Conservation (phyloP, 2,329 filamentous ascomycete genomes). For the Fusarium torreyae region DNA sequence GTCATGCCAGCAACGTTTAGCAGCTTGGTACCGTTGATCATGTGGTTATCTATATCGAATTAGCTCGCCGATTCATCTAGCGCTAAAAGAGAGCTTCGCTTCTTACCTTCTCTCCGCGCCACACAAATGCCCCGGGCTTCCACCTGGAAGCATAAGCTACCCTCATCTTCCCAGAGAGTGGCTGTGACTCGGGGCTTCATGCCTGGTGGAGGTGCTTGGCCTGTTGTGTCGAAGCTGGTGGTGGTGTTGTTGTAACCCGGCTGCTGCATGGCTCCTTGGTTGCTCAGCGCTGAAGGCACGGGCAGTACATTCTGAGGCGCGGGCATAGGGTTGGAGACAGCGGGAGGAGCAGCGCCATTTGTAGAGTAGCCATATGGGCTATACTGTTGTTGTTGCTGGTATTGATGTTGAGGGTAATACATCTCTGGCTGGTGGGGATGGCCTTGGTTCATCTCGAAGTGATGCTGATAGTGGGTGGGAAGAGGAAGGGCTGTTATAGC, state of each 20-base stretch:
- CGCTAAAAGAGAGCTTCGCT: background rate
- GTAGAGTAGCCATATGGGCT: slow-evolving; percentile 79
- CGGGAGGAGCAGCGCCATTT: slow-evolving; percentile 77
- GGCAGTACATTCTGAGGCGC: slow-evolving; percentile 74
- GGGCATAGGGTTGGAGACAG: slow-evolving; percentile 79
- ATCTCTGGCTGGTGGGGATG: slow-evolving; percentile 63
- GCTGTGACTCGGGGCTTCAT: slow-evolving; percentile 98
- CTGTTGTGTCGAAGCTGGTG: slow-evolving; percentile 86
- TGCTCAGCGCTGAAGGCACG: slow-evolving; percentile 70
- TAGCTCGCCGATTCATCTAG: slow-evolving; percentile 10
- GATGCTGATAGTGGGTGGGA: slow-evolving; percentile 47
- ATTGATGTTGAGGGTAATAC: slow-evolving; percentile 86
- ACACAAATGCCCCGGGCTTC: slow-evolving; percentile 97
- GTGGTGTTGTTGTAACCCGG: slow-evolving; percentile 49
- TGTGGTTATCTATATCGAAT: slow-evolving; percentile 83
- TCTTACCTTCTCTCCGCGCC: slow-evolving; percentile 88
- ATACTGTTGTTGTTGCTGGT: slow-evolving; percentile 74
- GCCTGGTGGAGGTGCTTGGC: slow-evolving; percentile 90
- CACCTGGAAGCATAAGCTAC: slow-evolving; percentile 97
- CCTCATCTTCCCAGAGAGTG: slow-evolving; percentile 98
- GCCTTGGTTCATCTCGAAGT: slow-evolving; percentile 80
- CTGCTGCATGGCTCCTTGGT: slow-evolving; percentile 66
- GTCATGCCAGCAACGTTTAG: slow-evolving; percentile 99
- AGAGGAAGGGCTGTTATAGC: slow-evolving; percentile 15
- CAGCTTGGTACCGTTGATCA: slow-evolving; percentile 99